Conservation (phyloP, 2,329 filamentous ascomycete species). For the Cercospora zeina region DNA sequence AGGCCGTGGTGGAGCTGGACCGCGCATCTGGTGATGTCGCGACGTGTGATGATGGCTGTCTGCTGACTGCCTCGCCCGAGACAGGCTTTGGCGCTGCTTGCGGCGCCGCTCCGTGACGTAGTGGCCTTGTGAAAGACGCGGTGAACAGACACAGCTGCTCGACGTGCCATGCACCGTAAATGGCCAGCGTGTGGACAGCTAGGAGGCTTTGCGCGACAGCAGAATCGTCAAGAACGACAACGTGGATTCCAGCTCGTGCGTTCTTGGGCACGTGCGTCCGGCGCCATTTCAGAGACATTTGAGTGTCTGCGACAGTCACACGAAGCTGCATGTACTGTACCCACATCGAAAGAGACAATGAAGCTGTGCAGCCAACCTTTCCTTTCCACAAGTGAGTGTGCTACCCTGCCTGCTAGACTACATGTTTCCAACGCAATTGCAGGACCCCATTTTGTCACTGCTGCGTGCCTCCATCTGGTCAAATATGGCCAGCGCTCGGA, state of each 20-base stretch:
- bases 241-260: conserved; percentile 6
- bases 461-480: not conserved
- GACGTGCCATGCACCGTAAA: not conserved
- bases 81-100: not conserved
- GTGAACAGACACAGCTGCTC: not conserved
- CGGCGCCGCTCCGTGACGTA: conserved; percentile 8
- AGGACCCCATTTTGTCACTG: not conserved
- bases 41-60: not conserved
- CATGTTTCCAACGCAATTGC: not conserved
- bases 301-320: not conserved
- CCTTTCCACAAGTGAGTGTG: conserved; percentile 1
- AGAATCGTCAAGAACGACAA: not conserved
- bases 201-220: not conserved
- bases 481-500: too few species aligned
- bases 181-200: not conserved
- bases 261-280: conserved; percentile 9
- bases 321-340: conserved; percentile 7
- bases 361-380: conserved; percentile 1
- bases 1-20: not conserved
- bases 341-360: conserved; percentile 1
- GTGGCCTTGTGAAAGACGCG: not conserved
- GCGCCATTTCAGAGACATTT: conserved; percentile 3
- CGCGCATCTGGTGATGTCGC: conserved; percentile 1
- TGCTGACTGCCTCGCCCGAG: not conserved
- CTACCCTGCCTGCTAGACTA: not conserved